Base-by-base conservation (phyloP, 2,329 filamentous ascomycete genomes). In the Phoma herbarum region DNA sequence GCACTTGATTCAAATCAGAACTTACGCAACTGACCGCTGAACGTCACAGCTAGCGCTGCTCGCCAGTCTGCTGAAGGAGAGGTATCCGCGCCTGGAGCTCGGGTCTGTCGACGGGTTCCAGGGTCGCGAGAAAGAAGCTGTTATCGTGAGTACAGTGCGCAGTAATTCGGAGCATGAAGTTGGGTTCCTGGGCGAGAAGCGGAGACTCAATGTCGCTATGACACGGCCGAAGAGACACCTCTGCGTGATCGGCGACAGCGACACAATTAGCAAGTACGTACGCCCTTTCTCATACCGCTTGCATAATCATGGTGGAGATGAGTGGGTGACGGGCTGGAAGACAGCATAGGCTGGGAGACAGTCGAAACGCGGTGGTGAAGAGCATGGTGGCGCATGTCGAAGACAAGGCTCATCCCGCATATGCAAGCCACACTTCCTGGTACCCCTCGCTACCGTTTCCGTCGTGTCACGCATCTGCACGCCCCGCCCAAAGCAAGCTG, bases 51-150 rank as follows among this genome's bases (percentile, higher is more conserved):
- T 97, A 33, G 89, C 90, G 4, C 79, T 96, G 11, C 82, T 98
- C 50, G 88, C 92, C 12, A 81, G 83, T 35, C 83, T 90, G 64
- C 84, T 99, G 48, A 95, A 94, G 73, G 91, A 95, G 60, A 81
- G 83, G 37, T 96, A 90, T 69, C 90, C 90, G 0, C 92, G 90
- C 12, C 87, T 99, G 49, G 95, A 99, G 77, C 83, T 99, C n/a
- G 95, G 95, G 31, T 97, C 92, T 69, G 92, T 99, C 2, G 95
- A 99, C 77, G 95, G 94, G 2, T 99, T 99, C 75, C 95, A 99
- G 77, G 95, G 95, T 31, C 87, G 95, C 18, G 95, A 99, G 78
- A 99, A 99, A 78, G 95, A 99, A 77, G 95, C 92, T 2, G 89
- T 99, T 16, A 85, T 99, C 37, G 89, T 99, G 50, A 96, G 90